Conservation (phyloP, 2,329 filamentous ascomycete genomes). For the Neoarthrinium moseri region DNA sequence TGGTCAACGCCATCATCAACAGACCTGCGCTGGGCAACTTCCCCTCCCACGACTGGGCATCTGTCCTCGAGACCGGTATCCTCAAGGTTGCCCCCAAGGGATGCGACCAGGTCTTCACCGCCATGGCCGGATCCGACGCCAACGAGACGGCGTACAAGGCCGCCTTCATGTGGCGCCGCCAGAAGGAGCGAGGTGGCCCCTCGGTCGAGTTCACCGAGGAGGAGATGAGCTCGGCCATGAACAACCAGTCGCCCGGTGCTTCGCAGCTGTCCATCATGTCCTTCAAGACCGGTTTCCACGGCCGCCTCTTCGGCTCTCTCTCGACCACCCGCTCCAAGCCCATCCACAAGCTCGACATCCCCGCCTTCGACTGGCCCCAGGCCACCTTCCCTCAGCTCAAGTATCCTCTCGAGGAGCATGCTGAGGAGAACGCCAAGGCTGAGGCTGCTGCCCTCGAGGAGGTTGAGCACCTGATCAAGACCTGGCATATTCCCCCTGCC, state of each 20-base stretch:
- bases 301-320: conserved; percentile 82
- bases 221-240: conserved; percentile 74
- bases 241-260: conserved; percentile 75
- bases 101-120: conserved; percentile 86
- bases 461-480: conserved; percentile 77
- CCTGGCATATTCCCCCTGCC: conserved; percentile 75
- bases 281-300: conserved; percentile 88
- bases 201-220: conserved; percentile 76
- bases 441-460: conserved; percentile 81
- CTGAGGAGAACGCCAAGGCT: conserved; percentile 75
- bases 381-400: conserved; percentile 82
- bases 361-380: conserved; percentile 92
- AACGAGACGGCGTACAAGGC: conserved; percentile 96
- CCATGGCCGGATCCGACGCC: conserved; percentile 84
- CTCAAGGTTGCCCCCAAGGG: conserved; percentile 82
- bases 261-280: conserved; percentile 81
- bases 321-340: conserved; percentile 90
- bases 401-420: conserved; percentile 82
- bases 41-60: conserved; percentile 79
- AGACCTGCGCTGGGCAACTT: conserved; percentile 89
- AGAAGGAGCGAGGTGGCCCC: conserved; percentile 75
- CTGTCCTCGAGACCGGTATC: conserved; percentile 76
- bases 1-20: conserved; percentile 81
- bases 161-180: conserved; percentile 88
- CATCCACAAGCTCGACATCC: conserved; percentile 93